Base-by-base conservation (phyloP, 805 yeast species). In the Jamesozyma spencerorum region DNA sequence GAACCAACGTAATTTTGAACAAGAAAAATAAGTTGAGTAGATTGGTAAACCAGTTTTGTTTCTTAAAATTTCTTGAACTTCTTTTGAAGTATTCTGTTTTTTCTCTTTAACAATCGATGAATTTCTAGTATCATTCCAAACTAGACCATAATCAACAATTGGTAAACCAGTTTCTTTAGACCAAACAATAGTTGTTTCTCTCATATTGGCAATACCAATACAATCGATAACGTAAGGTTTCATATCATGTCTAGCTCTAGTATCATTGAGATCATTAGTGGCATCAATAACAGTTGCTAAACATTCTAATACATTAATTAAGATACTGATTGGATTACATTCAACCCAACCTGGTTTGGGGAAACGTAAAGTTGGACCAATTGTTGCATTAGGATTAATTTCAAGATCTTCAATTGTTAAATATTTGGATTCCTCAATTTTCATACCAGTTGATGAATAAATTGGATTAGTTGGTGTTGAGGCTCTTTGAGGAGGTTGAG, bases 71-170 rank as follows among this genome's bases (percentile, higher is more conserved):
- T 72, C 75, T 47, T 83, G 72, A 37, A 69, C 70, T 26, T 73
- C 79, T 34, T 68, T 70, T 19, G 79, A 69, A 19, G 74, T 70
- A 49, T 69, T 68, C 43, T 69, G 65, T 51, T 72, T 73, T 57
- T 81, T 69, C 48, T 77, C 74, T 46, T 74, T 74, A 39, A 86
- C 87, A 37, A 84, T 72, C 15, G 70, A 76, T 8, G 83, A 65
- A 31, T 94, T 90, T 57, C 97, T 75, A 31, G 94, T 84, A 65
- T 88, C 97, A 47, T 90, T 85, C 97, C 97, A 88, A 29, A 88
- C 94, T 60, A 88, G 85, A 55, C 96, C 97, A 41, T 66, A 66
- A 58, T 84, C 81, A 57, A 80, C 74, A 41, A 86, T 73, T 3
- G 95, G 94, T 48, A 68, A 66, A 31, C 96, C 96, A 2, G 96